Evolutionary conservation across 139 green algal genomes (phyloP).

Genomic region (Dunaliella primolecta): DNA sequence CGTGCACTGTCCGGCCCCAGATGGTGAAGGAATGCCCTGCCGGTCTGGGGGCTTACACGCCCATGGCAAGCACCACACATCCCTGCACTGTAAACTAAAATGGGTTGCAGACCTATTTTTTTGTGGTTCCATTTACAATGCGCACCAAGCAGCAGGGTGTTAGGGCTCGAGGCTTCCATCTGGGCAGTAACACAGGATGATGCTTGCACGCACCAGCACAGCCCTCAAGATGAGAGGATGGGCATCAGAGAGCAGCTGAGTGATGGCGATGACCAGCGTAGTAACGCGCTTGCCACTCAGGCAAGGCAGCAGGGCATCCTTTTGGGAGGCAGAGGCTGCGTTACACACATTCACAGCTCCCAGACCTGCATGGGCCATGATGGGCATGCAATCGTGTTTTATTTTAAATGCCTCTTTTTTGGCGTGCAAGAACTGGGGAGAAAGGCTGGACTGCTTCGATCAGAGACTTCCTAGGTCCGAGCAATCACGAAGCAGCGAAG

Average conservation of each 20-base stretch:
- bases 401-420: neutral
- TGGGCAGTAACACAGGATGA: too few species aligned
- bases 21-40: too few species aligned
- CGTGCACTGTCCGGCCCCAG: too few species aligned
- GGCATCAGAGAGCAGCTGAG: conserved; percentile 41
- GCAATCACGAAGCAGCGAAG: neutral
- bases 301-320: conserved; percentile 37
- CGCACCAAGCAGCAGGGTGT: too few species aligned
- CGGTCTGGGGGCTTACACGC: too few species aligned
- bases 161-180: too few species aligned
- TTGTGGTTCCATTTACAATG: too few species aligned
- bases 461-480: neutral
- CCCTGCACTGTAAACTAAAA: too few species aligned
- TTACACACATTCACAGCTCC: conserved; percentile 45
- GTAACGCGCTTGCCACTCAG: neutral
- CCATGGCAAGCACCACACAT: too few species aligned
- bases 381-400: neutral
- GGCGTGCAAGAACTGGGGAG: neutral
- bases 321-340: conserved; percentile 25
- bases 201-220: conserved; percentile 34
- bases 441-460: neutral
- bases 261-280: conserved; percentile 32
- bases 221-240: conserved; percentile 31
- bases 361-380: conserved; percentile 27
- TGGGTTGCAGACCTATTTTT: too few species aligned